Evolutionary conservation across 2,329 filamentous ascomycete genomes (phyloP), one percentile per base, ranked within the genome.

Genomic region (Fusarium lyarnte): DNA sequence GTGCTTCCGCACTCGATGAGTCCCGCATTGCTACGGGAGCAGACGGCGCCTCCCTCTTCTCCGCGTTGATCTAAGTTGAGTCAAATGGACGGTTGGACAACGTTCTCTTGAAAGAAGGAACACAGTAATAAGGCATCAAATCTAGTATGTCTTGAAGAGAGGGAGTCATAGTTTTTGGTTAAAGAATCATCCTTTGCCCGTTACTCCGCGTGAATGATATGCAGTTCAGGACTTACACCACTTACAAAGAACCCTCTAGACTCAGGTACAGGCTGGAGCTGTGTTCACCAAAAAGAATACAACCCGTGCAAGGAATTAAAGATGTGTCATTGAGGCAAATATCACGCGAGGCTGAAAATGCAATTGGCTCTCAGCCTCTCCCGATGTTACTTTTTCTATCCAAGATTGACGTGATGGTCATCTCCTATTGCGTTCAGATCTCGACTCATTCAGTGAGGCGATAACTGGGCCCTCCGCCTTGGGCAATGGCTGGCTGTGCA

Each of bases 381-480:
- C 17, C 25, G 5, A 16, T 59, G 11, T 52, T 59, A 19, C 51
- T 29, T 33, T 53, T 49, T n/a, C 16, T 19, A 47, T 36, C 36
- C 33, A 62, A 53, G 47, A 60, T 72, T 69, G 71, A 51, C 49
- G 59, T 66, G 63, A 72, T 69, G 46, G 35, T 64, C 55, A 23
- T 23, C 33, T 23, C 25, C 14, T 13, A 16, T 59, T 71, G 25
- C 19, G 39, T 52, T 62, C 39, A 49, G 35, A 42, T 33, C 39
- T 63, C 66, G 60, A 62, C 42, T 75, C 63, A 25, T 57, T 69
- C 25, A 64, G 66, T 73, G 70, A 75, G 73, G 72, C 73, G 70
- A 69, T 49, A 47, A 29, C 38, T 69, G 36, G 51, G 57, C 51
- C 53, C 36, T 46, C 57, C 65, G 72, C 72, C 72, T 67, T 19